Evolutionary conservation across 176 grass and related monocot species (phyloP).

Genomic region (Eleusine indica): DNA sequence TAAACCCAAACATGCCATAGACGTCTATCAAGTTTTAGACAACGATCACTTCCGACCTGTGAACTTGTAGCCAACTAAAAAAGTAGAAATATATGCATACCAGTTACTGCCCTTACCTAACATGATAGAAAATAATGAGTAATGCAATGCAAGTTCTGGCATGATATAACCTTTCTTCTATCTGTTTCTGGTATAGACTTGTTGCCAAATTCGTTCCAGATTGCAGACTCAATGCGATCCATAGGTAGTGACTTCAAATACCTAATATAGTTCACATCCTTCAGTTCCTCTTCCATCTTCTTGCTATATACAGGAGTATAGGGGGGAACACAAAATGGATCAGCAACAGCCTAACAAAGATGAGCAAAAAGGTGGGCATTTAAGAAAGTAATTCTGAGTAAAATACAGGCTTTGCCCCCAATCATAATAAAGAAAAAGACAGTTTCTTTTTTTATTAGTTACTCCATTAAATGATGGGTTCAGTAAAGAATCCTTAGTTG

Average conservation of each 20-base stretch:
- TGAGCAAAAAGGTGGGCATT: background rate
- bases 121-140: background rate
- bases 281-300: conserved; percentile 56
- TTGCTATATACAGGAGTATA: conserved; percentile 59
- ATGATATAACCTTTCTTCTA: conserved; percentile 58
- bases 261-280: conserved; percentile 46
- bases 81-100: too few relatives aligned
- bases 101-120: too few relatives aligned
- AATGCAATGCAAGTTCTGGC: background rate
- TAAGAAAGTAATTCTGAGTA: conserved; percentile 7
- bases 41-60: too few relatives aligned
- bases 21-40: too few relatives aligned
- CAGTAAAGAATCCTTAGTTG: too few relatives aligned
- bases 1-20: too few relatives aligned
- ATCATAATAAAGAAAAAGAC: background rate
- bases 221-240: conserved; percentile 49
- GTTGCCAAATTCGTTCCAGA: conserved; percentile 52
- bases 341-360: conserved; percentile 2
- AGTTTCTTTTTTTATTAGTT: background rate
- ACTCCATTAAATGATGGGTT: background rate
- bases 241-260: conserved; percentile 47
- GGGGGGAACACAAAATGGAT: conserved; percentile 23
- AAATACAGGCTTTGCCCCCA: background rate
- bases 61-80: too few relatives aligned
- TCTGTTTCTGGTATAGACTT: conserved; percentile 37